These are phyloP conservation scores for Kondoa malvinella DNA, from an alignment of 768 basidiomycete species.

Conservation along the genomic window DNA sequence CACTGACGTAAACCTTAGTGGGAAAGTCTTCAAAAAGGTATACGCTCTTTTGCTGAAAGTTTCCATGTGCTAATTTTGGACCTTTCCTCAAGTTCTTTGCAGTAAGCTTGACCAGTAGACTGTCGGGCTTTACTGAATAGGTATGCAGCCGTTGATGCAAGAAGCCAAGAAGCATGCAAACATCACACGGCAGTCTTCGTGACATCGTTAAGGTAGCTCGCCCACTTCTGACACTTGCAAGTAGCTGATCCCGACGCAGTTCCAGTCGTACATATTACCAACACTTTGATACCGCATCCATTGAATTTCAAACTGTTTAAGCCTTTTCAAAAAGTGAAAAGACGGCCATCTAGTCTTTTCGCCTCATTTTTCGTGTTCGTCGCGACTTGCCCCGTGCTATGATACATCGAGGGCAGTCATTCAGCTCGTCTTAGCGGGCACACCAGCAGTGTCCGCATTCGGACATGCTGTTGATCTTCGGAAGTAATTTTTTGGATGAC, in stretches of 20 bases:
- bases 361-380: too few species aligned
- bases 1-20: background rate
- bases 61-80: background rate
- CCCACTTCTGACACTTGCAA: background rate
- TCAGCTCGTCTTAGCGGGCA: too few species aligned
- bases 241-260: background rate
- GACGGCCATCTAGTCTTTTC: too few species aligned
- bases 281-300: background rate
- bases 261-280: background rate
- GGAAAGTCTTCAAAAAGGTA: constrained; percentile 8
- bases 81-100: background rate
- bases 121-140: background rate
- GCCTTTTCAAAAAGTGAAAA: background rate
- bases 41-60: background rate
- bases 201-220: background rate
- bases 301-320: background rate
- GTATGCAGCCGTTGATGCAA: background rate
- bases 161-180: constrained; percentile 1
- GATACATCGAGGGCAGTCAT: too few species aligned
- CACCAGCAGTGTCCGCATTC: too few species aligned
- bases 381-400: too few species aligned
- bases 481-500: too few species aligned
- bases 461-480: too few species aligned
- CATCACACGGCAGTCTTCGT: background rate
- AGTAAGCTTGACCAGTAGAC: background rate